A percentile compares a stretch with the other conserved stretches of the same genome.
Evolutionary conservation across 2,329 filamentous ascomycete genomes (phyloP).

Genomic region (Biscogniauxia sp.): DNA sequence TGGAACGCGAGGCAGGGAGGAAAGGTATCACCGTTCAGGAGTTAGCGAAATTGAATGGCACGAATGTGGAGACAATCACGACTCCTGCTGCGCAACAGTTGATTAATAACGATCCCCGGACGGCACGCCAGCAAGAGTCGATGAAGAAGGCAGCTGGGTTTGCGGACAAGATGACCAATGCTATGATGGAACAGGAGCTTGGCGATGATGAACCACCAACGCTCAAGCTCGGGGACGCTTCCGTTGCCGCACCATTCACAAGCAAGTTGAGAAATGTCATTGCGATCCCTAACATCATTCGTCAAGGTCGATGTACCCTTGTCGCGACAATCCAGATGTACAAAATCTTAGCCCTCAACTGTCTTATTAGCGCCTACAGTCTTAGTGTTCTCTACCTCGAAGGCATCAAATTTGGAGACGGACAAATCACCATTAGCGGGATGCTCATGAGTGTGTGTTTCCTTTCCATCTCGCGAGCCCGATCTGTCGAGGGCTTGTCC

Average conservation of each 20-base stretch:
- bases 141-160: conserved; percentile 72
- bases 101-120: conserved; percentile 51
- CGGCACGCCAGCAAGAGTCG: conserved; percentile 62
- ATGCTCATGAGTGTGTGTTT: conserved; percentile 99
- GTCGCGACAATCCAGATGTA: conserved; percentile 99
- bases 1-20: conserved; percentile 78
- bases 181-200: conserved; percentile 87
- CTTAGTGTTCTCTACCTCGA: conserved; percentile 94
- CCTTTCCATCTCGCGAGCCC: conserved; percentile 95
- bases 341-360: conserved; percentile 98
- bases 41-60: conserved; percentile 52
- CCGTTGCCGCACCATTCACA: conserved; percentile 94
- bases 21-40: conserved; percentile 68
- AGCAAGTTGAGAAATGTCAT: conserved; percentile 97
- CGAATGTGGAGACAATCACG: conserved; percentile 62
- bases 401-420: conserved; percentile 98
- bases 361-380: conserved; percentile 96
- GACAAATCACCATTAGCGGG: conserved; percentile 96
- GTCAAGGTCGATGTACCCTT: conserved; percentile 93
- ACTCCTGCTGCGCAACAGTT: conserved; percentile 63
- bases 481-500: conserved; percentile 90
- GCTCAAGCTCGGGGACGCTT: conserved; percentile 95
- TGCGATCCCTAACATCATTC: conserved; percentile 96
- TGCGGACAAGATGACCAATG: conserved; percentile 80
- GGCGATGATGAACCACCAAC: conserved; percentile 89